phyloP scores from a whole-genome alignment of 441 rosid genomes.

The Erysimum cheiri region DNA sequence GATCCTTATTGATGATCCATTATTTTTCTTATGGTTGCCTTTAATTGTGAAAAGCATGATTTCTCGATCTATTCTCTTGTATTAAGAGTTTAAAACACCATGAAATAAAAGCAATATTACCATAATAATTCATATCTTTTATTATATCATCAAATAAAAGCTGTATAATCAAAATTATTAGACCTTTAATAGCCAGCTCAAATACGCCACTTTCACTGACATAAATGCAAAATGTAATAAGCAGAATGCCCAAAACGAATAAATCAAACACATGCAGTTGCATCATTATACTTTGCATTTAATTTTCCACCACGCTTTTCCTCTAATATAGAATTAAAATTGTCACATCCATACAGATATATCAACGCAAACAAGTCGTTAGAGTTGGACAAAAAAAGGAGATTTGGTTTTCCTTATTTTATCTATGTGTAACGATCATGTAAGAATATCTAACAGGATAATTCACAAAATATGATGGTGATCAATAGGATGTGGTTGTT shows the following conservation, averaged over 20 bases:
- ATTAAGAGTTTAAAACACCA: not conserved
- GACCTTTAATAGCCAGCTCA: not conserved
- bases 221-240: slow-evolving; percentile 22
- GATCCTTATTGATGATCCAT: not conserved
- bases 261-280: slow-evolving; percentile 21
- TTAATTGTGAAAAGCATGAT: not conserved
- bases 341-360: slow-evolving; percentile 19
- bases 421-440: not conserved
- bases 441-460: not conserved
- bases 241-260: slow-evolving; percentile 12
- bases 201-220: slow-evolving; percentile 16
- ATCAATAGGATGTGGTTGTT: slow-evolving; percentile 1
- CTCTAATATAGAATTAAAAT: not conserved
- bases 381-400: not conserved
- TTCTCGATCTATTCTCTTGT: not conserved
- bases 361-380: slow-evolving; percentile 12
- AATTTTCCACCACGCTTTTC: slow-evolving; percentile 29
- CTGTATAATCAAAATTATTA: not conserved
- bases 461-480: slow-evolving; percentile 8
- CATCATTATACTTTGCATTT: slow-evolving; percentile 24
- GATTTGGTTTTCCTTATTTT: slow-evolving; percentile 10
- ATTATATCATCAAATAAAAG: not conserved
- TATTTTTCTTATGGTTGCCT: not conserved
- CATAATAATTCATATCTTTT: not conserved
- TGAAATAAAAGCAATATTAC: not conserved